A percentile compares a stretch with the other conserved stretches of the same genome.
phyloP scores from a whole-genome alignment of 305 asterid species.

The Coffea humblotiana region DNA sequence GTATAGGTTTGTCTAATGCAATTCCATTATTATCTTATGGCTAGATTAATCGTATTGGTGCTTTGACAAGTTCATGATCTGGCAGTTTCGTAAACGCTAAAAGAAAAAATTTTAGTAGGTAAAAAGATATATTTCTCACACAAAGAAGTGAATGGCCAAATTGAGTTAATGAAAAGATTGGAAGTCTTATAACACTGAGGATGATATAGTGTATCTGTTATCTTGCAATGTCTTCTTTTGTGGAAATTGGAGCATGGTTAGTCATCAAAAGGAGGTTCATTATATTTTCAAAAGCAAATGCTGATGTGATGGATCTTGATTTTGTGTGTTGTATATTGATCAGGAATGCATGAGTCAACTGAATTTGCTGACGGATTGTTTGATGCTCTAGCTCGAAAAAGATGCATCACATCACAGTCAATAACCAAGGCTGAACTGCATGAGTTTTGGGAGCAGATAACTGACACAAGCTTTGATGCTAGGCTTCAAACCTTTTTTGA shows the following conservation, averaged over 20 bases:
- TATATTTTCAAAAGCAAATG: neutral
- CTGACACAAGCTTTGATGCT: constrained; percentile 29
- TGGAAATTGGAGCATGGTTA: neutral
- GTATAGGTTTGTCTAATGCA: constrained; percentile 20
- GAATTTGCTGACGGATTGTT: constrained; percentile 30
- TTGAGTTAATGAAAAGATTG: neutral
- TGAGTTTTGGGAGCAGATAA: constrained; percentile 30
- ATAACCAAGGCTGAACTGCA: constrained; percentile 21
- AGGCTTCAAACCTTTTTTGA: constrained; percentile 32
- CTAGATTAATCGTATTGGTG: neutral
- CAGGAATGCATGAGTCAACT: constrained; percentile 28
- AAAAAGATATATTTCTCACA: too few relatives aligned
- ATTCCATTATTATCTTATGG: neutral
- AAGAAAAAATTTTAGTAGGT: neutral
- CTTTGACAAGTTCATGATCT: too few relatives aligned
- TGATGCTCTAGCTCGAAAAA: constrained; percentile 28
- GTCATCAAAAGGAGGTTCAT: neutral
- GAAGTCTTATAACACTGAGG: too few relatives aligned
- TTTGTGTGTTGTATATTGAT: neutral
- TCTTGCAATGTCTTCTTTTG: neutral
- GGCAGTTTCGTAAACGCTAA: too few relatives aligned
- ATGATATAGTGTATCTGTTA: neutral
- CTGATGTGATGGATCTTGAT: neutral
- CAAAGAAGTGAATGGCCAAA: neutral
- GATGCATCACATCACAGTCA: constrained; percentile 18